phyloP scores from a whole-genome alignment of 129 eudicot genomes.

The Oenanthe sinensis region DNA sequence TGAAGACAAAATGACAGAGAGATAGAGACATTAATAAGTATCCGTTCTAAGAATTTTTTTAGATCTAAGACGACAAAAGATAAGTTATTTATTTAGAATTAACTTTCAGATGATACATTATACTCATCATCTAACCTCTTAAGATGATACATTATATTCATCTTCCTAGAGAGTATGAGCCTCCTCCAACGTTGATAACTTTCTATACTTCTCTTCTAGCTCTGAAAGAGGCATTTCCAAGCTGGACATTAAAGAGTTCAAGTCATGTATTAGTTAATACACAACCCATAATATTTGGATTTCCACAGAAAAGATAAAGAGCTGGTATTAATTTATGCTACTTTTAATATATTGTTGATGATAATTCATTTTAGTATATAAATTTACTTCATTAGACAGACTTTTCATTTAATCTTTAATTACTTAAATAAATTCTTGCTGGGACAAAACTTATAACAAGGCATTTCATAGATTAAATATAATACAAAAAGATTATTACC shows the following conservation, averaged over 20 bases:
- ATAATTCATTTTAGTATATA: no score
- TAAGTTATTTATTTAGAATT: no score
- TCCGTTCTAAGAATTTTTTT: no score
- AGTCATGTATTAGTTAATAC: background rate
- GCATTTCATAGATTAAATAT: no score
- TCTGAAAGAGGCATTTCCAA: conserved; percentile 72
- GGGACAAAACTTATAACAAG: no score
- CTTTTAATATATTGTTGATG: conserved; percentile 3
- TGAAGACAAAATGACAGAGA: no score
- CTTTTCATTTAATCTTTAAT: no score
- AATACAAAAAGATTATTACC: no score
- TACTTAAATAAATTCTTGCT: no score
- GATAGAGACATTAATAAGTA: no score
- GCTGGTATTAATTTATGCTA: conserved; percentile 13
- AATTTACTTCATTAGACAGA: no score
- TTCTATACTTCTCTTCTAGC: conserved; percentile 76
- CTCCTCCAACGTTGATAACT: conserved; percentile 53
- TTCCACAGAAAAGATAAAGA: background rate
- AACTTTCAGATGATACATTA: background rate
- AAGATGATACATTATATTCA: conserved; percentile 68
- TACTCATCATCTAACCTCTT: conserved; percentile 43
- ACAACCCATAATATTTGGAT: background rate
- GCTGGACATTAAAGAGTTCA: conserved; percentile 30
- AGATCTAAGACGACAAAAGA: no score
- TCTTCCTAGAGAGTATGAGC: conserved; percentile 81